A percentile compares a stretch with the other conserved stretches of the same genome.
These are phyloP conservation scores for Iris macrosiphon DNA, from an alignment of 106 monocot genomes.

Conservation along the genomic window DNA sequence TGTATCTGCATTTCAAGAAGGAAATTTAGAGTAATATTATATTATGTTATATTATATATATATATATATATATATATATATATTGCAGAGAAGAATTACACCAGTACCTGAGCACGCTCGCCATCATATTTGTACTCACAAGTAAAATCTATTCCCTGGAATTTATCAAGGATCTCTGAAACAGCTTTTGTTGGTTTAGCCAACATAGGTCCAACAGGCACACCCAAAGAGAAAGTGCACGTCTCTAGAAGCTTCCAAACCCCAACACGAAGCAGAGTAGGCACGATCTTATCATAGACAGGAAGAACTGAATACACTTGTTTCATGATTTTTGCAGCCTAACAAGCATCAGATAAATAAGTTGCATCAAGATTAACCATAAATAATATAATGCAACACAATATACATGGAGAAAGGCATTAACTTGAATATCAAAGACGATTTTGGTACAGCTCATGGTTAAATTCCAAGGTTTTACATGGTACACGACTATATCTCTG, in stretches of 20 bases:
- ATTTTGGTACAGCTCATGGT: no score
- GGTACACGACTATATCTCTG: no score
- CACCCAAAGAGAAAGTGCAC: conserved; percentile 86
- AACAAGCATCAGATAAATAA: conserved; percentile 7
- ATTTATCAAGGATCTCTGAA: conserved; percentile 95
- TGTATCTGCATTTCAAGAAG: conserved; percentile 67
- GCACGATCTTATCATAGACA: conserved; percentile 76
- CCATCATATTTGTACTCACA: conserved; percentile 99
- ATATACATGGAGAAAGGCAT: neutral
- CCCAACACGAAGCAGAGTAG: conserved; percentile 71
- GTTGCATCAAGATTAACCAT: neutral
- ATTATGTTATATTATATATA: neutral
- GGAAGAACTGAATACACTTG: conserved; percentile 99
- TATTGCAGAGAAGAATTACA: neutral
- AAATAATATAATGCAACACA: neutral
- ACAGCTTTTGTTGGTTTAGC: conserved; percentile 98
- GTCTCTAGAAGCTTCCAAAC: conserved; percentile 77
- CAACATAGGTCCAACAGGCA: conserved; percentile 95
- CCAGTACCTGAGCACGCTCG: conserved; percentile 89
- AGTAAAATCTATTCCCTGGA: conserved; percentile 89
- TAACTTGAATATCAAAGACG: neutral
- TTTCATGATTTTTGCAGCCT: conserved; percentile 88
- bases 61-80: no score
- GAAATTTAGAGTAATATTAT: neutral
- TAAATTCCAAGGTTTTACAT: no score